phyloP scores from a whole-genome alignment of 2,329 filamentous ascomycete species.

The Fusarium equiseti region DNA sequence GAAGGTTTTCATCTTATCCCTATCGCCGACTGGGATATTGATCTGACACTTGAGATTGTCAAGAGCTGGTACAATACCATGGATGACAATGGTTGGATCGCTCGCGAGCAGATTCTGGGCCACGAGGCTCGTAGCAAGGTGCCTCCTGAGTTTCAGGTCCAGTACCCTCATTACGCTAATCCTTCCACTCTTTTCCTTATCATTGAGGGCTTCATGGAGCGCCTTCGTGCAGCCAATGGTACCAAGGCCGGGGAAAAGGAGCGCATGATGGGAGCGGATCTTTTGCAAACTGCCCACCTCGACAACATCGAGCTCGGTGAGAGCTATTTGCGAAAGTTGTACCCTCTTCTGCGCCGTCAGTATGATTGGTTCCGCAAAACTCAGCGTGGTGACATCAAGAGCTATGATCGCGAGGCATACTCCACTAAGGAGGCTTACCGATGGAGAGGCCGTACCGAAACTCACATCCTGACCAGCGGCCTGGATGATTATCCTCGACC shows the following conservation, averaged over 20 bases:
- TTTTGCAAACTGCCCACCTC: slow-evolving; percentile 72
- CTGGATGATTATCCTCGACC: slow-evolving; percentile 96
- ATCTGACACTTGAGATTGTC: slow-evolving; percentile 87
- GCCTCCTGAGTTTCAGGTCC: slow-evolving; percentile 89
- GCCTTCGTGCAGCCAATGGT: slow-evolving; percentile 71
- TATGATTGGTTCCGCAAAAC: slow-evolving; percentile 97
- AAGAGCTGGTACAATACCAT: slow-evolving; percentile 97
- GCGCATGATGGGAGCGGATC: slow-evolving; percentile 56
- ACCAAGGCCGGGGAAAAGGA: slow-evolving; percentile 59
- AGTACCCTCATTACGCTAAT: slow-evolving; percentile 98
- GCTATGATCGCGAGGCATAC: slow-evolving; percentile 89
- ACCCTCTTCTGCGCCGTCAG: slow-evolving; percentile 88
- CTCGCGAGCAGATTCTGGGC: slow-evolving; percentile 93
- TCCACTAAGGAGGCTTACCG: slow-evolving; percentile 93
- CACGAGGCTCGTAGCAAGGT: slow-evolving; percentile 94
- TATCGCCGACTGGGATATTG: slow-evolving; percentile 93
- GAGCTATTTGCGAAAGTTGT: slow-evolving; percentile 80
- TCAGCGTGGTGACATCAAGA: slow-evolving; percentile 88
- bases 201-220: slow-evolving; percentile 85
- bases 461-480: slow-evolving; percentile 91
- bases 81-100: slow-evolving; percentile 98
- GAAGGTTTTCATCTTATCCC: slow-evolving; percentile 96
- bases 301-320: slow-evolving; percentile 75
- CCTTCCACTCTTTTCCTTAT: slow-evolving; percentile 94
- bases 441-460: slow-evolving; percentile 90